A percentile compares a stretch with the other conserved stretches of the same genome.
Conservation (phyloP, 257 asterid species). For the Handroanthus guayacan region DNA sequence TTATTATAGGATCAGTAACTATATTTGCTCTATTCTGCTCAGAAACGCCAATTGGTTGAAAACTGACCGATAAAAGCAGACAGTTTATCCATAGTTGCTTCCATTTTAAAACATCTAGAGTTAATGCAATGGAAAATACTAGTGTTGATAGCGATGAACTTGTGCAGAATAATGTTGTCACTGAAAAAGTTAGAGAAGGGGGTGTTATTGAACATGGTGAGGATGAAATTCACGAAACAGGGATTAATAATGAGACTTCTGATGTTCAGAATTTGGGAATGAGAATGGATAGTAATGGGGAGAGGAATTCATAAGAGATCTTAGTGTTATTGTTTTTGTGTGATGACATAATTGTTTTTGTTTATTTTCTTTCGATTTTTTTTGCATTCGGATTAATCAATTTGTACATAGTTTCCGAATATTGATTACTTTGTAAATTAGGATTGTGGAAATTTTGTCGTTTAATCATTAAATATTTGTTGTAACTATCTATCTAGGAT, state of each 20-base stretch:
- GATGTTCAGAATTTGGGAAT: background rate
- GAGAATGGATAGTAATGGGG: background rate
- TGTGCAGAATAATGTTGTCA: background rate
- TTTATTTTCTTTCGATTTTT: too few species aligned
- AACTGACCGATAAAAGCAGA: background rate
- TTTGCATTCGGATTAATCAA: too few species aligned
- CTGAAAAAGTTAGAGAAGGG: conserved; percentile 14
- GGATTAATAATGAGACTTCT: background rate
- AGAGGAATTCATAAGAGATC: too few species aligned
- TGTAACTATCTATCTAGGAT: too few species aligned
- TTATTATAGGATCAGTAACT: conserved; percentile 50
- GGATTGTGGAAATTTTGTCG: too few species aligned
- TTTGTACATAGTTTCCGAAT: too few species aligned
- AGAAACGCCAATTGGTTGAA: conserved; percentile 46
- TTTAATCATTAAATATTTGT: too few species aligned
- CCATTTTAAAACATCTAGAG: conserved; percentile 13
- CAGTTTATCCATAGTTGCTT: conserved; percentile 14
- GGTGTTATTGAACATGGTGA: conserved; percentile 7
- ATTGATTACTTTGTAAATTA: too few species aligned
- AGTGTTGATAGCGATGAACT: conserved; percentile 18
- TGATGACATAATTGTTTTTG: too few species aligned
- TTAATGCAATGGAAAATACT: background rate
- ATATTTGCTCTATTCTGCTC: conserved; percentile 54
- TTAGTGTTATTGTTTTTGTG: background rate
- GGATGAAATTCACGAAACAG: conserved; percentile 31